Evolutionary conservation across 805 yeast species (phyloP), one percentile per base, ranked within the genome.

Genomic region (Candida corydali): DNA sequence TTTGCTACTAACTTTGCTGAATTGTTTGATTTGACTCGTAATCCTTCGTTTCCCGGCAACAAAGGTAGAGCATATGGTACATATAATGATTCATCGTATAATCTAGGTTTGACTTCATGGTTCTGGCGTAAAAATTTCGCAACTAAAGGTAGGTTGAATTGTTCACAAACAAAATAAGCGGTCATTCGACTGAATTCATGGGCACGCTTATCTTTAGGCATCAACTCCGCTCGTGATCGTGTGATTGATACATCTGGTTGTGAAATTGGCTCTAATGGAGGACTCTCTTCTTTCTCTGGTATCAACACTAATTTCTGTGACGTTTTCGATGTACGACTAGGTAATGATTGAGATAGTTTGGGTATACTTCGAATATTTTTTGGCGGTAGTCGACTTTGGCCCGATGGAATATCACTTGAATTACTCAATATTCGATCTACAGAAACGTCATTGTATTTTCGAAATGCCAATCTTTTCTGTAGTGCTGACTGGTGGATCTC

Each of bases 1-100:
- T 65, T 69, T 1, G 69, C 63, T n/a, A 61, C 46, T 20, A 61
- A 43, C 41, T 66, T 65, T 26, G 65, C 70, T 4, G 78, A 59
- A 39, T 74, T 75, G 50, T 84, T 83, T 2, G 93, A 81, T 53
- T 78, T 80, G 10, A 86, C 80, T 37, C 95, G 65, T 48, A 73
- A 82, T 0, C 94, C 88, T 46, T 80, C 82, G 17, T 71, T 75
- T 3, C 97, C 97, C 0, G 96, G 94, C 3, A 87, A 63, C 18
- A 89, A 65, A 0, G 98, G 98, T 26, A 91, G 65, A 19, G 87
- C 75, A 51, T 89, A 91, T 1, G 95, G 95, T 6, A 85, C 91
- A 52, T 89, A 91, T 17, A 93, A 61, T n/a, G 87, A 95, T 49
- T 91, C 97, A 59, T 91, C 96, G 50, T 91, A 91, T 20, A 84